These are phyloP conservation scores for Lentinula novae-zelandiae DNA, from an alignment of 1,284 basidiomycete genomes.

Conservation along the genomic window DNA sequence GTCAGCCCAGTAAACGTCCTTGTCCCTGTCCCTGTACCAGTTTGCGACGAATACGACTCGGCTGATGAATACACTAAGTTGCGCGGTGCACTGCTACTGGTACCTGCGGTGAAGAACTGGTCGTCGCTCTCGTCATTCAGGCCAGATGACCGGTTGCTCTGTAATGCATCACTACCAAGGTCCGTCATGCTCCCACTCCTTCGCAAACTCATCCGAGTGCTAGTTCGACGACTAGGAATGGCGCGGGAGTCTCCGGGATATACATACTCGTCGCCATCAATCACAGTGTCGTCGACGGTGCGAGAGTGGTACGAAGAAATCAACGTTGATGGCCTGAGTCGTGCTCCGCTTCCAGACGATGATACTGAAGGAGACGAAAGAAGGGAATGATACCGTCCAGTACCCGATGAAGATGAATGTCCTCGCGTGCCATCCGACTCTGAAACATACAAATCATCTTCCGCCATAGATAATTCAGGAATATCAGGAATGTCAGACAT, in stretches of 20 bases:
- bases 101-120: slow-evolving; percentile 51
- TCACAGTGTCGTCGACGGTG: slow-evolving; percentile 66
- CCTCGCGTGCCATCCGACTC: slow-evolving; percentile 20
- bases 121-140: slow-evolving; percentile 36
- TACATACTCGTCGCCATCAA: slow-evolving; percentile 57
- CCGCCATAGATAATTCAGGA: slow-evolving; percentile 44
- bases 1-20: slow-evolving; percentile 19
- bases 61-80: slow-evolving; percentile 12
- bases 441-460: slow-evolving; percentile 31
- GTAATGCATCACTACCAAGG: slow-evolving; percentile 62
- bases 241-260: slow-evolving; percentile 67
- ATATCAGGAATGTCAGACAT: slow-evolving; percentile 63
- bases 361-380: slow-evolving; percentile 17
- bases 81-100: slow-evolving; percentile 1
- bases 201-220: slow-evolving; percentile 37
- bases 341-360: slow-evolving; percentile 26
- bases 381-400: slow-evolving; percentile 26
- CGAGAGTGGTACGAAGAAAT: slow-evolving; percentile 55
- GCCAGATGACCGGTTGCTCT: slow-evolving; percentile 12
- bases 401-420: slow-evolving; percentile 12
- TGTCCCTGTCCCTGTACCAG: slow-evolving; percentile 9
- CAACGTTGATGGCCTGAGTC: slow-evolving; percentile 32
- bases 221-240: slow-evolving; percentile 44
- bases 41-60: slow-evolving; percentile 8
- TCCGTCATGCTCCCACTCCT: slow-evolving; percentile 76